Percentiles rank a stretch among this genome's conserved stretches.
phyloP scores from a whole-genome alignment of 179 eudicot species.

The Carnegiea gigantea region DNA sequence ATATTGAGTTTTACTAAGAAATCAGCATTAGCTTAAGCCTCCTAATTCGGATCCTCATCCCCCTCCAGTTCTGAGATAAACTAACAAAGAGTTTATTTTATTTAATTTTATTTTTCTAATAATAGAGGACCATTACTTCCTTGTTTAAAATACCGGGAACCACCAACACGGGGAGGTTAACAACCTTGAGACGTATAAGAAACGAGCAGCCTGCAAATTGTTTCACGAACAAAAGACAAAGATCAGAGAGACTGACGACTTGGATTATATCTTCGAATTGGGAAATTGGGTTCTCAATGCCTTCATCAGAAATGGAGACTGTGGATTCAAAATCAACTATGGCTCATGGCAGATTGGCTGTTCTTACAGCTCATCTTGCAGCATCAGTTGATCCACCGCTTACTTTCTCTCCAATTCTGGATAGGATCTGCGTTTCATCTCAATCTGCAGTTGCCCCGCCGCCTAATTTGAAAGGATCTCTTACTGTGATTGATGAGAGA shows the following conservation, averaged over 20 bases:
- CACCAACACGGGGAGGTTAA: not conserved
- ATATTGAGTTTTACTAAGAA: too few species aligned
- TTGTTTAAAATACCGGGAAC: not conserved
- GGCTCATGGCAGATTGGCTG: constrained; percentile 73
- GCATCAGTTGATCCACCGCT: constrained; percentile 31
- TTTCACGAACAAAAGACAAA: not conserved
- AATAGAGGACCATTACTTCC: too few species aligned
- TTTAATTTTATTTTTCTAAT: too few species aligned
- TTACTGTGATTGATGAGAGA: constrained; percentile 71
- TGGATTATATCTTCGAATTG: not conserved
- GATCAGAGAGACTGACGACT: not conserved
- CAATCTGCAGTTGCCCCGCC: constrained; percentile 55
- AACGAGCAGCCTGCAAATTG: not conserved
- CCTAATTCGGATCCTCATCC: too few species aligned
- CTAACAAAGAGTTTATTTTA: too few species aligned
- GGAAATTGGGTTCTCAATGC: not conserved
- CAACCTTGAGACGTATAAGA: constrained; percentile 4
- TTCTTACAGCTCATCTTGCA: constrained; percentile 79
- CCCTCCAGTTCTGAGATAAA: too few species aligned
- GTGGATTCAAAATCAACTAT: constrained; percentile 37
- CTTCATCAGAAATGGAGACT: constrained; percentile 35
- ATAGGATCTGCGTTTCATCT: constrained; percentile 50
- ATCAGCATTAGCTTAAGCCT: too few species aligned
- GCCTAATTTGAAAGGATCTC: constrained; percentile 62
- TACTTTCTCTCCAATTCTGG: constrained; percentile 36